Evolutionary conservation across 441 rosid genomes (phyloP).

Genomic region (Mallotus repandus): DNA sequence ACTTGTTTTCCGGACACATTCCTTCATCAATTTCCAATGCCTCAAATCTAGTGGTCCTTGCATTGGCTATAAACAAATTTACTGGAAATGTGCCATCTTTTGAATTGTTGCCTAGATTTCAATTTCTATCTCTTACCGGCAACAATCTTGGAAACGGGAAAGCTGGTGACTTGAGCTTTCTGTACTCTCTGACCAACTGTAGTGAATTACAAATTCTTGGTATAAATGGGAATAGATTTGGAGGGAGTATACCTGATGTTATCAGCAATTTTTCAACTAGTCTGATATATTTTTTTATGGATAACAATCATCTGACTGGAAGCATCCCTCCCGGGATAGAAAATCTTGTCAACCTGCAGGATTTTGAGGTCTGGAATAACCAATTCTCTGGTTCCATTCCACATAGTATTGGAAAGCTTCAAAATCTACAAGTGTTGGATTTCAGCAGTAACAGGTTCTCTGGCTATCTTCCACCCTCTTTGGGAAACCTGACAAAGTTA

Average conservation of each 20-base stretch:
- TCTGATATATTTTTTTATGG: neutral
- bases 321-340: slow-evolving; percentile 3
- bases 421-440: neutral
- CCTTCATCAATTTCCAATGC: slow-evolving; percentile 1
- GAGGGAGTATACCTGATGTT: neutral
- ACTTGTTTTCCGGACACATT: neutral
- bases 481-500: neutral
- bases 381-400: slow-evolving; percentile 2
- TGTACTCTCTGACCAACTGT: neutral
- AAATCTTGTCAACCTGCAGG: slow-evolving; percentile 2
- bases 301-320: neutral
- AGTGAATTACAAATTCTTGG: neutral
- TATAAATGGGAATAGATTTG: slow-evolving; percentile 19
- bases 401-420: neutral
- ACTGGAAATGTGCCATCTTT: slow-evolving; percentile 2
- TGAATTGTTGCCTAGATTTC: neutral
- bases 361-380: neutral
- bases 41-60: neutral
- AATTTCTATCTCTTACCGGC: neutral
- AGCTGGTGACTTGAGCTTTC: slow-evolving; percentile 8
- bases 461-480: slow-evolving; percentile 4
- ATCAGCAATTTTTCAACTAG: slow-evolving; percentile 7
- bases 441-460: neutral
- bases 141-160: slow-evolving; percentile 9
- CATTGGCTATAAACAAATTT: neutral